Conservation (phyloP, 2,329 filamentous ascomycete species). For the Tympanopsis confertula region DNA sequence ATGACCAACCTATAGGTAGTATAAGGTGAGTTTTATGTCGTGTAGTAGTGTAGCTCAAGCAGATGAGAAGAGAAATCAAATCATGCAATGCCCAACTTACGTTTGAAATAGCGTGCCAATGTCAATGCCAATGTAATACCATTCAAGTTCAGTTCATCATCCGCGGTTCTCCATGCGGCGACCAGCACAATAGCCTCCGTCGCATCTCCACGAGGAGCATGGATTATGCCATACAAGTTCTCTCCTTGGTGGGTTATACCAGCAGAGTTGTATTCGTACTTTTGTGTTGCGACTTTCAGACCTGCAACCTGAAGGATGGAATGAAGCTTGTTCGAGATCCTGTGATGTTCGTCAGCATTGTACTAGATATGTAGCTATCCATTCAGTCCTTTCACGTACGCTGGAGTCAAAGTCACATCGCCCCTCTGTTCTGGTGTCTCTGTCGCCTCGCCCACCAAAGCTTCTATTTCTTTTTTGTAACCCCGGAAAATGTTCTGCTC, state of each 20-base stretch:
- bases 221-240: constrained; percentile 87
- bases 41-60: background rate
- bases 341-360: constrained; percentile 7
- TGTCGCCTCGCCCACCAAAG: constrained; percentile 40
- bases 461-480: constrained; percentile 73
- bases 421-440: constrained; percentile 27
- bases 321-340: constrained; percentile 58
- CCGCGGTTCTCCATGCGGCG: constrained; percentile 75
- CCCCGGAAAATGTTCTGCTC: constrained; percentile 91
- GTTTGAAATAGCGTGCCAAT: constrained; percentile 86
- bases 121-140: constrained; percentile 80
- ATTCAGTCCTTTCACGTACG: background rate
- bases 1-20: constrained; percentile 63
- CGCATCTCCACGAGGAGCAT: constrained; percentile 86
- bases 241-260: constrained; percentile 66
- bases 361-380: background rate
- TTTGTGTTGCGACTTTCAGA: constrained; percentile 77
- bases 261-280: constrained; percentile 73
- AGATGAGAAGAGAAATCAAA: background rate
- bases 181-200: constrained; percentile 93
- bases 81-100: constrained; percentile 24
- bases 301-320: constrained; percentile 68
- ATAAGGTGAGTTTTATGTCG: background rate
- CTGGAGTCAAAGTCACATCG: background rate
- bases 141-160: constrained; percentile 69